Evolutionary conservation across 768 basidiomycete genomes (phyloP), one percentile per base, ranked within the genome.

Genomic region (Pisolithus marmoratus): DNA sequence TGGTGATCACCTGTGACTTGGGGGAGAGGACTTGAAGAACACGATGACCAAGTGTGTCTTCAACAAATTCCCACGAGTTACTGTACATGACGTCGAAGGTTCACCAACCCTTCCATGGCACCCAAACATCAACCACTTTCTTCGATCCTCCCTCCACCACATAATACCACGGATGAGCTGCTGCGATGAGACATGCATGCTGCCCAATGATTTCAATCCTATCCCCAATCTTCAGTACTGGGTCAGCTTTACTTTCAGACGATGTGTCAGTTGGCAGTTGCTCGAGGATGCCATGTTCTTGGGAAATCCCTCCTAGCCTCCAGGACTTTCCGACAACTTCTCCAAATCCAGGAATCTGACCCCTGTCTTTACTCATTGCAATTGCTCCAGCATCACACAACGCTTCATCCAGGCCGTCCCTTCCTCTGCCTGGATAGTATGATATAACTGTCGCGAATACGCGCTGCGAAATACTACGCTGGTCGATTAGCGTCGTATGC

Each of bases 21-120:
- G 50, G 46, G n/a, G 20, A 38, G 20, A 31, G 20, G 17, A 54
- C 48, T n/a, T 36, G 24, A 20, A 19, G 20, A 37, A 22, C n/a
- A 19, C 24, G 29, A 49, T 20, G 34, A 22, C 47, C 22, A 36
- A 23, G 20, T 17, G 36, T 36, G 26, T 19, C 29, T 11, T 20
- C 38, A 40, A n/a, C 41, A 19, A 8, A 11, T 67, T 65, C 63
- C 55, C 63, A 65, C 64, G 62, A n/a, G 9, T 57, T 3, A 40
- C 38, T 40, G 38, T 40, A 9, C 19, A 41, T 11, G 26, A 38
- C 22, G 19, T 24, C 22, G 19, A 48, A 20, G 22, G 46, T 5
- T 24, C 41, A 94, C 91, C 91, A 93, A 0, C 90, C 90, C 67
- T 92, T 94, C 87, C 90, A 91, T 7, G 90, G 81, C 41, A 91